Percentiles rank a stretch among this genome's conserved stretches.
Conservation (phyloP, 768 basidiomycete species). For the Psilocybe cyanescens region DNA sequence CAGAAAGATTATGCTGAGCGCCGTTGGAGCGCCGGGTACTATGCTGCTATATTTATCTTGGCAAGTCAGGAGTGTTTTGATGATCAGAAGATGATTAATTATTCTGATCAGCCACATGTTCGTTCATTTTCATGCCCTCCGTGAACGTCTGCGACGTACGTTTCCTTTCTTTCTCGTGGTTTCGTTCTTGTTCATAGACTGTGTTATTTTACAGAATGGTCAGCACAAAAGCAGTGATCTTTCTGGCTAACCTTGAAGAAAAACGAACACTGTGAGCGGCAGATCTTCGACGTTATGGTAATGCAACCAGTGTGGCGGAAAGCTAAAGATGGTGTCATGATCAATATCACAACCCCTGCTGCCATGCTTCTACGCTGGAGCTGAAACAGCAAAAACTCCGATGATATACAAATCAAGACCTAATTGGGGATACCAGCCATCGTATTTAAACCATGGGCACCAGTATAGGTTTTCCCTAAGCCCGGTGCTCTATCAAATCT, state of each 20-base stretch:
- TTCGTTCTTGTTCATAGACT: too few relatives aligned
- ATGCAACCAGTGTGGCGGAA: not conserved
- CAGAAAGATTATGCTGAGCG: not conserved
- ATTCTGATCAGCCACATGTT: not conserved
- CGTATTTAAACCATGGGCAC: conserved; percentile 10
- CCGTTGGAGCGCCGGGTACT: not conserved
- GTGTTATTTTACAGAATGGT: too few relatives aligned
- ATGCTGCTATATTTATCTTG: not conserved
- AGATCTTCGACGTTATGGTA: not conserved
- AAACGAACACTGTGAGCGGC: too few relatives aligned
- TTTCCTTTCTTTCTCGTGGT: not conserved
- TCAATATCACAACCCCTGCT: conserved; percentile 2
- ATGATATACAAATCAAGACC: not conserved
- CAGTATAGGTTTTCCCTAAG: conserved; percentile 7
- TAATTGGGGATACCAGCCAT: not conserved
- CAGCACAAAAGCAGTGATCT: too few relatives aligned
- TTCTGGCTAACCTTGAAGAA: too few relatives aligned
- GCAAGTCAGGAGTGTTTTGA: not conserved
- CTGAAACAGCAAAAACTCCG: conserved; percentile 1
- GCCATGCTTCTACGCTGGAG: not conserved
- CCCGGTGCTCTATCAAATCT: conserved; percentile 17
- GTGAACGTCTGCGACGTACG: not conserved
- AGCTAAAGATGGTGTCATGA: not conserved
- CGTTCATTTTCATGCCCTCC: not conserved
- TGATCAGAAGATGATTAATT: not conserved